A percentile compares a stretch with the other conserved stretches of the same genome.
These are phyloP conservation scores for Cladosporium halotolerans DNA, from an alignment of 2,329 filamentous ascomycete species.

Conservation along the genomic window DNA sequence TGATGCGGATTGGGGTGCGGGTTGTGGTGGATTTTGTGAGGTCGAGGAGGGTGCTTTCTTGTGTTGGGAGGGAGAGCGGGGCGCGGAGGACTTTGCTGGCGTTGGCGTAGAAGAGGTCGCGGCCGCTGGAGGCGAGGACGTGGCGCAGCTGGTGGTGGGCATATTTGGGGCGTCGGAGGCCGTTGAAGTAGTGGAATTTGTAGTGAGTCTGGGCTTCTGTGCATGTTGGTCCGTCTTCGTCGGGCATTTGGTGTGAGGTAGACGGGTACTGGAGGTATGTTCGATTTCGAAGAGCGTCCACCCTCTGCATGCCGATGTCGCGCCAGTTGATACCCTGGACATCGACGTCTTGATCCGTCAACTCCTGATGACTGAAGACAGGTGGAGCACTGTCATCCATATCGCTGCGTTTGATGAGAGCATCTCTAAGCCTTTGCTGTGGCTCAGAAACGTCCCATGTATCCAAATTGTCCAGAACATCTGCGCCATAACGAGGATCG, in stretches of 20 bases:
- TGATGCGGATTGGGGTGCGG: conserved; percentile 41
- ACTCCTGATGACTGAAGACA: background rate
- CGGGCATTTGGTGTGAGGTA: background rate
- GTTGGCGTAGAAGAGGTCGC: conserved; percentile 49
- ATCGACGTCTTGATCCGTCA: background rate
- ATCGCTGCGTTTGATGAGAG: background rate
- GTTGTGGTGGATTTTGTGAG: conserved; percentile 36
- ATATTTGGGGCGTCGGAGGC: conserved; percentile 43
- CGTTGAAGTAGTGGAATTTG: conserved; percentile 27
- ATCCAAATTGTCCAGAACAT: background rate
- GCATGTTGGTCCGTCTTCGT: background rate
- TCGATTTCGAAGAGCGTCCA: conserved; percentile 4
- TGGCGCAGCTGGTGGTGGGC: conserved; percentile 57
- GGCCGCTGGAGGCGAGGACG: conserved; percentile 48
- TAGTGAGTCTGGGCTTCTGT: conserved; percentile 16
- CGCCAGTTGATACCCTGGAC: conserved; percentile 33
- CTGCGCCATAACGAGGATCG: conserved; percentile 1
- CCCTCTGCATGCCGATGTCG: conserved; percentile 22
- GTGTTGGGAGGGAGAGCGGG: conserved; percentile 41
- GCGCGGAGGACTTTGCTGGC: conserved; percentile 44
- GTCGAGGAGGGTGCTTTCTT: conserved; percentile 43
- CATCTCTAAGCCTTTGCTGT: background rate
- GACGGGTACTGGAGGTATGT: background rate
- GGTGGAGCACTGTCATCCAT: background rate
- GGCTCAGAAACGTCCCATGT: background rate